Evolutionary conservation across 495 filamentous ascomycete species (phyloP).

Genomic region (Xylona heveae): DNA sequence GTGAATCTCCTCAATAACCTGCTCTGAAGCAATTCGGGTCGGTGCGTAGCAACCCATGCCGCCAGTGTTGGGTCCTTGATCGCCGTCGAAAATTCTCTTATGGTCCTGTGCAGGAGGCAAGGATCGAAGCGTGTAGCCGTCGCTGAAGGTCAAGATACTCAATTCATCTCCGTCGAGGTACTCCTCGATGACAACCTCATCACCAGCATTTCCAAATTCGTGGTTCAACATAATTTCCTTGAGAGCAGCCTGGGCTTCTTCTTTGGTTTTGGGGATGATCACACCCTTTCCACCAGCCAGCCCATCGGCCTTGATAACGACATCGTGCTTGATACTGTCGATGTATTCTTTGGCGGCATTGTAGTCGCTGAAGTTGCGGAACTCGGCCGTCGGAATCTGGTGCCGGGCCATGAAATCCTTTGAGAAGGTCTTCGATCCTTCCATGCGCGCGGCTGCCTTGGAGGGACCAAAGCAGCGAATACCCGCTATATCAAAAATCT

Average conservation of each 20-base stretch:
- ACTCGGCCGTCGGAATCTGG: conserved; percentile 74
- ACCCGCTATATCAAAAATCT: conserved; percentile 24
- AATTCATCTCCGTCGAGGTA: conserved; percentile 82
- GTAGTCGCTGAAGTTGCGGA: conserved; percentile 73
- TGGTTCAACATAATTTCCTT: conserved; percentile 77
- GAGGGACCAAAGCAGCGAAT: conserved; percentile 78
- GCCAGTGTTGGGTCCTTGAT: conserved; percentile 83
- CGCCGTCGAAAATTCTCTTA: conserved; percentile 82
- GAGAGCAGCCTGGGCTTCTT: conserved; percentile 64
- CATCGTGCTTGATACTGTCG: conserved; percentile 46
- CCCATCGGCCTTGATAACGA: conserved; percentile 80
- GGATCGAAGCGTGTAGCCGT: conserved; percentile 66
- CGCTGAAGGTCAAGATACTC: conserved; percentile 75
- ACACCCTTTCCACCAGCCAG: conserved; percentile 86
- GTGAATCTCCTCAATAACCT: conserved; percentile 57
- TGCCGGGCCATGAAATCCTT: conserved; percentile 96
- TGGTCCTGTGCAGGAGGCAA: conserved; percentile 93
- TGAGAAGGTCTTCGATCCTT: conserved; percentile 89
- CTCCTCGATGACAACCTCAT: conserved; percentile 94
- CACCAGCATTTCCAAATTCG: conserved; percentile 70
- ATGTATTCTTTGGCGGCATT: conserved; percentile 56
- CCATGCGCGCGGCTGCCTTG: conserved; percentile 70
- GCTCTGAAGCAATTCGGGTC: conserved; percentile 57
- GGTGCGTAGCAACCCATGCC: conserved; percentile 97
- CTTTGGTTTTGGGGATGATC: conserved; percentile 57